Conservation (phyloP, 148 eudicot species). For the Tetragonia tetragonoides region DNA sequence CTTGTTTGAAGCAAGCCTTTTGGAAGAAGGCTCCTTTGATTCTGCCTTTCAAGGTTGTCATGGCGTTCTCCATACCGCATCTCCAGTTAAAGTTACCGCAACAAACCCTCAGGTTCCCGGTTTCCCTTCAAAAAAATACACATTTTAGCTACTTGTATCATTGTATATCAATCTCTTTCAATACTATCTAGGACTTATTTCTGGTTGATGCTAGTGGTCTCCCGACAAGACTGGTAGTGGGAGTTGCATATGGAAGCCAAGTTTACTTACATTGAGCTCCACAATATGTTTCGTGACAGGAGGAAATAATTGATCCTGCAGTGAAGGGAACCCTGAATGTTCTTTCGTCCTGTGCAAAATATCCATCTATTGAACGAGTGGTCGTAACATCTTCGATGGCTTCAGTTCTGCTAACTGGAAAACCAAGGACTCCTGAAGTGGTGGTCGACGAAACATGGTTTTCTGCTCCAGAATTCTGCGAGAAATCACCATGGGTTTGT, state of each 20-base stretch:
- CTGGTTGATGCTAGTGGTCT: neutral
- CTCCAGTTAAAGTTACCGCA: neutral
- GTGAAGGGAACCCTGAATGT: slow-evolving; percentile 39
- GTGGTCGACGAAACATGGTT: slow-evolving; percentile 37
- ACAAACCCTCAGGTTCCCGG: slow-evolving; percentile 12
- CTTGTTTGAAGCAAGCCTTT: slow-evolving; percentile 8
- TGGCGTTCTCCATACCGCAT: slow-evolving; percentile 17
- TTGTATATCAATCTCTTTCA: neutral
- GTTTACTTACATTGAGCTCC: too few species aligned
- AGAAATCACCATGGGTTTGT: slow-evolving; percentile 1
- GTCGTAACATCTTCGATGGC: slow-evolving; percentile 35
- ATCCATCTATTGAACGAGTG: slow-evolving; percentile 28
- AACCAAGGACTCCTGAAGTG: slow-evolving; percentile 1
- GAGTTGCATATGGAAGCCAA: too few species aligned
- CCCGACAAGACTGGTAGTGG: too few species aligned
- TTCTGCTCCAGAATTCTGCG: slow-evolving; percentile 19
- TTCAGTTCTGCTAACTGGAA: slow-evolving; percentile 1
- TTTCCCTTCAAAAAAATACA: neutral
- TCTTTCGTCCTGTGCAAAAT: slow-evolving; percentile 22
- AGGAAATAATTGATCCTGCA: slow-evolving; percentile 32
- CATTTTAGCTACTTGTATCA: neutral
- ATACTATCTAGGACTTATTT: neutral
- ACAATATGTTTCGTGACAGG: neutral
- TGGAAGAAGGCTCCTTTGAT: slow-evolving; percentile 16
- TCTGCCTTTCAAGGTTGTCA: slow-evolving; percentile 10